Base-by-base conservation (phyloP, 768 basidiomycete species). In the Hydnum rufescens region DNA sequence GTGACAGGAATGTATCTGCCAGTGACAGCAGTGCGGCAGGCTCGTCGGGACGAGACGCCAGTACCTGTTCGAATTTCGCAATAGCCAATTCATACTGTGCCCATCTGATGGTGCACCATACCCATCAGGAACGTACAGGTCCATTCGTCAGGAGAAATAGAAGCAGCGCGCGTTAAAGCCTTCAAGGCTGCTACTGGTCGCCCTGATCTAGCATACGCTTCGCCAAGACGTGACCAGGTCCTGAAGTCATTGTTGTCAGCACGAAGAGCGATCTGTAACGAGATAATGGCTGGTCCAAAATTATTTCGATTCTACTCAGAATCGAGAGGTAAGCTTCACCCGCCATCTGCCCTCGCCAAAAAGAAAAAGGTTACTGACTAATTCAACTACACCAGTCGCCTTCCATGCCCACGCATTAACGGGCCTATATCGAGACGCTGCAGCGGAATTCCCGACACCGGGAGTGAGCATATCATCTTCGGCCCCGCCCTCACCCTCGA, bases 371-470 rank as follows among this genome's bases (percentile, higher is more conserved):
- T 6, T 19, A 67, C 81, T 64, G 60, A 90, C 93, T 66, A 92
- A 67, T 63, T 92, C 89, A 1, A 90, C 90, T 0, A 87, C 76
- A 1, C 89, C 95, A 32, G 88, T 66, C 22, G 90, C 92, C 65
- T 95, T 96, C 92, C 93, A 99, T 2, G 95, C 95, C 95, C 95
- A 99, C 4, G 81, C 74, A 59, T 93, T 90, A 32, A 76, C 77
- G 0, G 85, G 81, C 42, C 77, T 68, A 62, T 79, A 79, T 58
- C 74, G 68, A 2, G 64, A 62, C 3, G 67, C 62, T n/a, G 65
- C 63, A 2, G 61, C 62, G 47, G 72, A 71, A 4, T 69, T 67
- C 2, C 65, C 65, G 23, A 65, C 67, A 48, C 74, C 66, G 13
- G 22, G 22, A 13, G 44, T 28, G 13, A 8, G 13, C 8, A 47